Evolutionary conservation across 148 eudicot species (phyloP).

Genomic region (Amaranthus palmeri): DNA sequence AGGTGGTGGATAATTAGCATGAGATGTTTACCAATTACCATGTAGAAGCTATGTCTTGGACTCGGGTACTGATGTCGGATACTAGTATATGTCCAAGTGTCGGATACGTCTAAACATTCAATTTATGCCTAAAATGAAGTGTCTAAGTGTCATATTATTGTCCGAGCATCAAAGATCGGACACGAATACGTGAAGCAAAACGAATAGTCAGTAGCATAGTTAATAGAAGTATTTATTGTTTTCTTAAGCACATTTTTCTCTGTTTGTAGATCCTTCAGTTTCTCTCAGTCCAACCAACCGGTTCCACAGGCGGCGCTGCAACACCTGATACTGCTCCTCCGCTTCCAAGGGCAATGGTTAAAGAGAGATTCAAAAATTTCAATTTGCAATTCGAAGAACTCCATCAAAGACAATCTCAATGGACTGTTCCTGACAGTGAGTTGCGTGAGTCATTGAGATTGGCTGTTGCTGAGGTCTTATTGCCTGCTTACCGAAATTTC

Average conservation of each 20-base stretch:
- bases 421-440: conserved; percentile 97
- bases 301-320: conserved; percentile 29
- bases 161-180: too few species aligned
- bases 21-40: too few species aligned
- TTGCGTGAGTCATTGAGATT: conserved; percentile 82
- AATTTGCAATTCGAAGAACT: conserved; percentile 81
- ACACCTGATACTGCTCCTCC: conserved; percentile 34
- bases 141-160: too few species aligned
- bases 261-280: conserved; percentile 67
- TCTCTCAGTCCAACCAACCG: conserved; percentile 49
- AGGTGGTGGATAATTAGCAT: too few species aligned
- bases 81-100: too few species aligned
- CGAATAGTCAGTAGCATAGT: too few species aligned
- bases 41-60: too few species aligned
- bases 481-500: conserved; percentile 88
- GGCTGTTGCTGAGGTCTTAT: conserved; percentile 88
- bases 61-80: too few species aligned
- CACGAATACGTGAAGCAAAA: too few species aligned
- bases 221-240: too few species aligned
- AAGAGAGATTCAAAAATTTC: conserved; percentile 85
- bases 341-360: conserved; percentile 65
- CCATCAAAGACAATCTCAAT: conserved; percentile 93
- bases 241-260: neutral
- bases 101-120: too few species aligned
- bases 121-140: too few species aligned